Conservation (phyloP, 148 eudicot species). For the Diospyros kaki region DNA sequence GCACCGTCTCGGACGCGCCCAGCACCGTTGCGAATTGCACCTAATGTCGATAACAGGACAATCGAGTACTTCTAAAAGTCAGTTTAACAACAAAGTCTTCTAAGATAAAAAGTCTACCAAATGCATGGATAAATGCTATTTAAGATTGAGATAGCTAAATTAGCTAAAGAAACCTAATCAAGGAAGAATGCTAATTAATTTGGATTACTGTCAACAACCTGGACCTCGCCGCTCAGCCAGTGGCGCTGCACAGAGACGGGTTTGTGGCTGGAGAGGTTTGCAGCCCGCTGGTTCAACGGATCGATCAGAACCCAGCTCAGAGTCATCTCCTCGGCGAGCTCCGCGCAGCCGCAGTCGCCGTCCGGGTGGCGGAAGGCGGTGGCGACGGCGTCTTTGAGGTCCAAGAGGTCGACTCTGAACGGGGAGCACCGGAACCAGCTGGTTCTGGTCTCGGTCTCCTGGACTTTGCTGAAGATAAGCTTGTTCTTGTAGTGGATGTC, state of each 20-base stretch:
- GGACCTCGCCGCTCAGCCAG: slow-evolving; percentile 82
- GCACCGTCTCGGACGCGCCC: slow-evolving; percentile 22
- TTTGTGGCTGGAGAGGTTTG: slow-evolving; percentile 50
- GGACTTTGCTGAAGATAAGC: slow-evolving; percentile 44
- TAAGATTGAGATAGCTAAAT: no score
- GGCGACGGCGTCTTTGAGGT: slow-evolving; percentile 58
- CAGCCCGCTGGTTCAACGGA: slow-evolving; percentile 28
- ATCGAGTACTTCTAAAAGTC: no score
- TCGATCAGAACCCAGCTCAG: slow-evolving; percentile 75
- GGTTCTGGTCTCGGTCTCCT: slow-evolving; percentile 55
- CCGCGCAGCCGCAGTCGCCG: slow-evolving; percentile 42
- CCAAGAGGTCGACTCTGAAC: slow-evolving; percentile 62
- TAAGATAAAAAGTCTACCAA: no score
- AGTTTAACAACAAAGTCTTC: no score
- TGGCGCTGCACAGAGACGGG: slow-evolving; percentile 67
- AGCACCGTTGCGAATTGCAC: slow-evolving; percentile 37
- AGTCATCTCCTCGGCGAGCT: slow-evolving; percentile 32
- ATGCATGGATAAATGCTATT: no score
- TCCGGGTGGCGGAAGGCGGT: slow-evolving; percentile 40
- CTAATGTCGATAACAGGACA: no score
- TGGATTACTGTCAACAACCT: background rate
- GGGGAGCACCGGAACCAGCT: slow-evolving; percentile 81
- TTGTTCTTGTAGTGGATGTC: slow-evolving; percentile 51
- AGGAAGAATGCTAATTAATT: no score
- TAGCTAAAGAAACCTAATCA: no score